A percentile compares a stretch with the other conserved stretches of the same genome.
These are phyloP conservation scores for Tylopilus balloui DNA, from an alignment of 768 basidiomycete genomes.

Conservation along the genomic window DNA sequence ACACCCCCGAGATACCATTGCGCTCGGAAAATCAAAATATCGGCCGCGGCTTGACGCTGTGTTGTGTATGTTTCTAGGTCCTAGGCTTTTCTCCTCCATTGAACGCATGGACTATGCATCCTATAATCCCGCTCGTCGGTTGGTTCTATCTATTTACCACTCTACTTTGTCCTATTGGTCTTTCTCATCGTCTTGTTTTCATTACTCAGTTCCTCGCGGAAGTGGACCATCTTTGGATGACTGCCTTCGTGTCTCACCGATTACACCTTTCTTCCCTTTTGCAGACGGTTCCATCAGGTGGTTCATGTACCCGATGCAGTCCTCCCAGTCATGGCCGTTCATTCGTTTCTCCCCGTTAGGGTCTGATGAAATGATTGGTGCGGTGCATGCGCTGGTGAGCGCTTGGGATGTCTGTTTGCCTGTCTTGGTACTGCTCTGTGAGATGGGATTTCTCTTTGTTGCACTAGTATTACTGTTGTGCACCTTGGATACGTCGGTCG, in stretches of 20 bases:
- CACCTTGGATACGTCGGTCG: constrained; percentile 4
- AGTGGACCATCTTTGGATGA: not conserved
- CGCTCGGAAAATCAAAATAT: constrained; percentile 18
- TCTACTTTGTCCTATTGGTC: constrained; percentile 26
- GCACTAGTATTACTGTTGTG: not conserved
- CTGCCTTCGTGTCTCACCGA: not conserved
- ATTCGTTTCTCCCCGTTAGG: constrained; percentile 44
- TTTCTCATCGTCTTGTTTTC: constrained; percentile 11
- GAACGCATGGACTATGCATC: constrained; percentile 19
- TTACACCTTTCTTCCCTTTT: not conserved
- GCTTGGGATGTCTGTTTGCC: constrained; percentile 27
- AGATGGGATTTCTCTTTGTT: not conserved
- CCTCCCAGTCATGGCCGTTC: constrained; percentile 16
- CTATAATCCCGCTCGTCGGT: constrained; percentile 11
- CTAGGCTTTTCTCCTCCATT: constrained; percentile 13
- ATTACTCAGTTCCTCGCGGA: not conserved
- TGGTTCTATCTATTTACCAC: constrained; percentile 24
- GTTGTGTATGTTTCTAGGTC: constrained; percentile 6
- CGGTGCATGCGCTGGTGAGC: constrained; percentile 41
- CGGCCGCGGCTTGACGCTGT: constrained; percentile 6
- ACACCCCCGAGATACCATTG: not conserved
- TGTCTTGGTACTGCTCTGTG: constrained; percentile 2
- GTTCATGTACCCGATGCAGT: constrained; percentile 21
- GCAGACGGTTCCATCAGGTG: constrained; percentile 3
- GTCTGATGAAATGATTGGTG: constrained; percentile 41